Percentiles rank a stretch among this genome's conserved stretches.
phyloP scores from a whole-genome alignment of 257 asterid species.

The Solanum infundibuliforme region DNA sequence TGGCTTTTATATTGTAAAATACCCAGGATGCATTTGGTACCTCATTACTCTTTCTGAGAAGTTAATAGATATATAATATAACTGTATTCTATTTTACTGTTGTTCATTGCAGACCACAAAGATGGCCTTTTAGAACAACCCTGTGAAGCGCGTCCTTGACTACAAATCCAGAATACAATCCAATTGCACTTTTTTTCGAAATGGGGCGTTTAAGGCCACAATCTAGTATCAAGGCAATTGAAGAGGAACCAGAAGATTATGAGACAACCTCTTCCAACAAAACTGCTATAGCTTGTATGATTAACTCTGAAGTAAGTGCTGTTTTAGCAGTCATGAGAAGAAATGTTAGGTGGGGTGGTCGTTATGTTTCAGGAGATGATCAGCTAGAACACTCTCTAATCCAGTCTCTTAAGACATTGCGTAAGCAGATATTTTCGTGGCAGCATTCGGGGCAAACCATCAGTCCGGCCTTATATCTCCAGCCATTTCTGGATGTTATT shows the following conservation, averaged over 20 bases:
- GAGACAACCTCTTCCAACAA: conserved; percentile 49
- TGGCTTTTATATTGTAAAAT: background rate
- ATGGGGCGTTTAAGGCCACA: conserved; percentile 89
- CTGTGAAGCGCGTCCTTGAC: conserved; percentile 1
- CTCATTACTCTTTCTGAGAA: background rate
- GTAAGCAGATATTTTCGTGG: conserved; percentile 77
- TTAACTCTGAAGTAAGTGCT: conserved; percentile 87
- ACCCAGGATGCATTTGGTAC: background rate
- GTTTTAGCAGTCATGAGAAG: conserved; percentile 97
- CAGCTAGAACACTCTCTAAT: conserved; percentile 92
- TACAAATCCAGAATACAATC: conserved; percentile 7
- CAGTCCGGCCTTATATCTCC: conserved; percentile 77
- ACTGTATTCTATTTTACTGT: background rate
- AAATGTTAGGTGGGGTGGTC: conserved; percentile 98
- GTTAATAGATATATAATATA: background rate
- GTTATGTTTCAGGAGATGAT: conserved; percentile 91
- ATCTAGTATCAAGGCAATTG: conserved; percentile 72
- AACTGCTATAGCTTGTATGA: conserved; percentile 69
- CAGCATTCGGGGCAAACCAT: conserved; percentile 73
- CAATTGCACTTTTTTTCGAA: conserved; percentile 5
- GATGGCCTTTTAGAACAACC: conserved; percentile 8
- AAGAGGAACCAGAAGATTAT: conserved; percentile 94
- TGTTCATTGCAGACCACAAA: conserved; percentile 12
- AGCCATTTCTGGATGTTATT: conserved; percentile 89
- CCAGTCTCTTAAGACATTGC: conserved; percentile 72